Percentiles rank a stretch among this genome's conserved stretches.
phyloP scores from a whole-genome alignment of 176 grass and related monocot species.

The Raddia guianensis region DNA sequence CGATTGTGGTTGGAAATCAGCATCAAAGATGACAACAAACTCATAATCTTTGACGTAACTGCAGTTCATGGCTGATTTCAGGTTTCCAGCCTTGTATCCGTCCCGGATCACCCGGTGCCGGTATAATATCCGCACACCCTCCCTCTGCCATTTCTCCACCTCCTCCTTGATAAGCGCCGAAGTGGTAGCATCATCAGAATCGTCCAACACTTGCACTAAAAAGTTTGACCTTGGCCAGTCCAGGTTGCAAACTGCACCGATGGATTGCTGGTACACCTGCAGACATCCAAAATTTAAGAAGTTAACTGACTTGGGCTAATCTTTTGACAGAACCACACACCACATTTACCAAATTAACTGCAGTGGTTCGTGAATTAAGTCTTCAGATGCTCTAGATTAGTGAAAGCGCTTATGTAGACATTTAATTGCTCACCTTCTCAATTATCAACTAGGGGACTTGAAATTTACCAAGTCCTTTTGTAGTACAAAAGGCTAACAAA shows the following conservation, averaged over 20 bases:
- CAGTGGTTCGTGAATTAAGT: background rate
- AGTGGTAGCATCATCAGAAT: constrained; percentile 71
- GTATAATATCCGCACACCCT: constrained; percentile 71
- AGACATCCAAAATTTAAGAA: constrained; percentile 35
- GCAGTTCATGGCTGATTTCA: constrained; percentile 89
- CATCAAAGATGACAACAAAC: constrained; percentile 90
- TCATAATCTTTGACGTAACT: constrained; percentile 87
- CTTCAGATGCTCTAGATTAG: background rate
- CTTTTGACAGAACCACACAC: background rate
- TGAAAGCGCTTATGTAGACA: background rate
- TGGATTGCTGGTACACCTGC: constrained; percentile 95
- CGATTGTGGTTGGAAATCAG: constrained; percentile 70
- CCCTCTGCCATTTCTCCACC: constrained; percentile 73
- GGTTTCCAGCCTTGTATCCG: constrained; percentile 90
- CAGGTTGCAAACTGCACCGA: constrained; percentile 71
- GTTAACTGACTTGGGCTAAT: constrained; percentile 25
- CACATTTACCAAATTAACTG: constrained; percentile 19
- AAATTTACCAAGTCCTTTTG: constrained; percentile 14
- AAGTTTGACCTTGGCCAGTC: constrained; percentile 77
- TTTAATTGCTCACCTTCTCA: background rate
- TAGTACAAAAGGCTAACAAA: background rate
- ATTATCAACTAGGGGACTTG: constrained; percentile 29
- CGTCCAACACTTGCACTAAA: constrained; percentile 79
- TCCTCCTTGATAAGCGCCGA: constrained; percentile 74
- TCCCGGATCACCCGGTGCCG: constrained; percentile 70